Evolutionary conservation across 441 rosid genomes (phyloP), one percentile per base, ranked within the genome.

Genomic region (Erodium chrysanthum): DNA sequence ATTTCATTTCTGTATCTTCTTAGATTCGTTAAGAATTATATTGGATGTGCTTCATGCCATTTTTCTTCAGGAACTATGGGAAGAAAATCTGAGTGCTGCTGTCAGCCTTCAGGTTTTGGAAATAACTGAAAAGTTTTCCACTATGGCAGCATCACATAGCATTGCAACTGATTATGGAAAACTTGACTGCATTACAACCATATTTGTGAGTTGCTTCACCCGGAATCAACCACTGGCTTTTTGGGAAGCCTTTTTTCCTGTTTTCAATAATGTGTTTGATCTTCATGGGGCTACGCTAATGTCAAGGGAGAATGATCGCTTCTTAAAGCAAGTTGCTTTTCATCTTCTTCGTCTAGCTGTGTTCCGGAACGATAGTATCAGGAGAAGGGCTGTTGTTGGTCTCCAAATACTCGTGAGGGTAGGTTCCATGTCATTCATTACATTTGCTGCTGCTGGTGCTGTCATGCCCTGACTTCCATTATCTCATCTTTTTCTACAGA

Each of bases 291-390:
- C 95, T 67, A 95, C 91, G 56, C 81, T 95, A 64, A 90, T 95
- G 92, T 92, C 99, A 48, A 90, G 99, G 87, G 99, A 95, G 81
- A 95, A 95, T 67, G 99, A 95, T 76, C 96, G 99, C 40, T 95
- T 95, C 87, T 78, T 95, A 76, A 95, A 95, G 84, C 99, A 95
- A 81, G 88, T 88, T 65, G 95, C 98, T 70, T 90, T 93, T 77
- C 97, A 92, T 81, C 97, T 92, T 74, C 97, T 92, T 74, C 86
- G 98, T 64, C 94, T 92, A 75, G 92, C 84, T 44, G 96, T 95
- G 80, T 95, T 92, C 81, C 88, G 97, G 73, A 95, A 95, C 77
- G 97, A 87, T 67, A 95, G 84, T 77, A 80, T 95, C 73, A 86
- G 97, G 81, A 95, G 77, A 88, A 86, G 95, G 78, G 99, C 99